phyloP scores from a whole-genome alignment of 2,329 filamentous ascomycete genomes.

The Penicillium sp. region DNA sequence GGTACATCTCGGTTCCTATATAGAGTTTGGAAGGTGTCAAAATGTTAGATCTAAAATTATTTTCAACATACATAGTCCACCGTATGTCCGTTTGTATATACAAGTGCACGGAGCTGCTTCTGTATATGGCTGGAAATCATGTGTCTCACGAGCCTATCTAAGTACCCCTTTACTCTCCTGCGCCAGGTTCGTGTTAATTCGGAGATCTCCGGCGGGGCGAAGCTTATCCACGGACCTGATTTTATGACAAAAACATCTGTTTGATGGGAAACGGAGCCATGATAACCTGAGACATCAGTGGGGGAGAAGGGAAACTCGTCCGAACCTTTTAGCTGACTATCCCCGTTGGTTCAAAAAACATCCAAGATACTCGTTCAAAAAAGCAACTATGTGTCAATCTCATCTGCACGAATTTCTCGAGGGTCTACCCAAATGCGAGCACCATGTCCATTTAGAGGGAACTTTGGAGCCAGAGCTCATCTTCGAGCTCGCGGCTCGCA shows the following conservation, averaged over 20 bases:
- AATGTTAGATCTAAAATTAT: conserved; percentile 3
- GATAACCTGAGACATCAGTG: background rate
- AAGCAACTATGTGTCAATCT: conserved; percentile 56
- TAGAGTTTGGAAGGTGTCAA: conserved; percentile 4
- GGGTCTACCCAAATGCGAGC: conserved; percentile 74
- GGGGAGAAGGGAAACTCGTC: conserved; percentile 7
- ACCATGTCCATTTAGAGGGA: conserved; percentile 78
- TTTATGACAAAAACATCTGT: background rate
- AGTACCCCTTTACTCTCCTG: background rate
- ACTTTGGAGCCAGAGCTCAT: conserved; percentile 68
- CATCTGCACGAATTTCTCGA: conserved; percentile 59
- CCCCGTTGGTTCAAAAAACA: background rate
- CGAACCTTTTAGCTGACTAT: background rate
- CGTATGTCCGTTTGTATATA: background rate
- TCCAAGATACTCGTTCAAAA: background rate
- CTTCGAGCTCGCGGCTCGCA: conserved; percentile 66
- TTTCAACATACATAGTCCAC: background rate
- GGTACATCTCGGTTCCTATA: background rate
- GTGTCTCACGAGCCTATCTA: conserved; percentile 7
- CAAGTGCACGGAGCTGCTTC: background rate
- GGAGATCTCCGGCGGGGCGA: conserved; percentile 14
- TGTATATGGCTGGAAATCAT: background rate
- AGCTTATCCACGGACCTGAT: conserved; percentile 3
- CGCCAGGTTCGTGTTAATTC: background rate
- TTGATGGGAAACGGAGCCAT: background rate